These are phyloP conservation scores for Monosporascus sp. DNA, from an alignment of 2,329 filamentous ascomycete species.

Conservation along the genomic window DNA sequence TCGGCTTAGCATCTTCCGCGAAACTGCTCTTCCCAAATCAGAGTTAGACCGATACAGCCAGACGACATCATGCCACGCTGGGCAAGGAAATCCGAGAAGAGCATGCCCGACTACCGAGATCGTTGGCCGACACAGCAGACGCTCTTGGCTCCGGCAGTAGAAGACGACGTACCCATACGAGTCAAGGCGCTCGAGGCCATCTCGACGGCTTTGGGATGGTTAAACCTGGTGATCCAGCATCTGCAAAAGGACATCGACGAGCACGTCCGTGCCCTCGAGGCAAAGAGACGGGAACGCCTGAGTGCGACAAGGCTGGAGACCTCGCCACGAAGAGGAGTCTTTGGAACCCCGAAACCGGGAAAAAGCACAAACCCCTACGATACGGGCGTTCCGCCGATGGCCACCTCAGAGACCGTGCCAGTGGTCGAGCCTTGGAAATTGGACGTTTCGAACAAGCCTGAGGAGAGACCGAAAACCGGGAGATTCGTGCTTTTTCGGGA, in stretches of 20 bases:
- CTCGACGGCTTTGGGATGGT: constrained; percentile 14
- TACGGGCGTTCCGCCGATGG: constrained; percentile 12
- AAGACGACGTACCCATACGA: constrained; percentile 3
- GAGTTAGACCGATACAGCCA: too few relatives aligned
- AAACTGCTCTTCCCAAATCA: too few relatives aligned
- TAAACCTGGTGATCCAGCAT: constrained; percentile 17
- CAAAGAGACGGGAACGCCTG: constrained; percentile 5
- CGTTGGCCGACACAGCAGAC: constrained; percentile 27
- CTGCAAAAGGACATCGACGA: constrained; percentile 18
- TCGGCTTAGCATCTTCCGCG: too few relatives aligned
- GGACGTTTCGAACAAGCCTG: neutral
- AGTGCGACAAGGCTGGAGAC: constrained; percentile 3
- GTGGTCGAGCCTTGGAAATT: neutral
- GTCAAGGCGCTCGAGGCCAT: constrained; percentile 16
- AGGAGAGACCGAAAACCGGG: neutral
- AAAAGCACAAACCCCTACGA: constrained; percentile 28
- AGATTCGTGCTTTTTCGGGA: neutral
- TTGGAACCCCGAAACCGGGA: constrained; percentile 15
- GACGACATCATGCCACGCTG: neutral
- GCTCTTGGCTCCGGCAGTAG: constrained; percentile 1
- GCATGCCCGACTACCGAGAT: constrained; percentile 18
- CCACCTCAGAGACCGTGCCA: neutral
- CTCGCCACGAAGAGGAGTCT: neutral
- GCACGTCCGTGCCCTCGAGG: constrained; percentile 15
- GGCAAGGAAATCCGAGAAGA: constrained; percentile 5